Base-by-base conservation (phyloP, 768 basidiomycete genomes). In the Rhodotorula babjevae region DNA sequence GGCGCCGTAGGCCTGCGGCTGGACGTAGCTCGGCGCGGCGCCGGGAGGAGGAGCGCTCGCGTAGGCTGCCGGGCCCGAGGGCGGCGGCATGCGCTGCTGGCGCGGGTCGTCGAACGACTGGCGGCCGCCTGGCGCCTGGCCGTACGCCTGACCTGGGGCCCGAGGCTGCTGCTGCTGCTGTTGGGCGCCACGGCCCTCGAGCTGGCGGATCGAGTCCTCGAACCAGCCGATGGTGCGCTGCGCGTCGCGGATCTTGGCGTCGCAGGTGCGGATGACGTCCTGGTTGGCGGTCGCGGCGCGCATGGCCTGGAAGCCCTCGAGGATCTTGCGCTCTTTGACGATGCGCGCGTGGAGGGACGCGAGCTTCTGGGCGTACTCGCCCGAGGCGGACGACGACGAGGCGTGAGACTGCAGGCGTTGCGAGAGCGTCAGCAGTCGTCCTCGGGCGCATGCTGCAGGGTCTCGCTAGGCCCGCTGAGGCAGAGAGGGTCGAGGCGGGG, bases 271-370 rank as follows among this genome's bases (percentile, higher is more conserved):
- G 63, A 91, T 83, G 61, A 94, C 93, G 82, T 93, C 92, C 77
- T 87, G 89, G 79, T 95, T 95, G 57, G 83, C 86, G 46, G 92
- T 93, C 4, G 92, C 92, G 80, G 87, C 86, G 59, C 89, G 86
- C 68, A 94, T 84, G 76, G 86, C 85, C 79, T 89, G 87, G 42
- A 88, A 87, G 27, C 89, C 92, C 82, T 93, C 91, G 76, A 95
- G 85, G 80, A 94, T 88, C 86, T 92, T 93, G 82, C 89, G 90
- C 83, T 95, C 92, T 49, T 90, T 93, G 83, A 89, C 87, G 81
- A 95, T 93, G 81, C 90, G 90, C 82, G 87, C 89, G 83, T 89
- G 87, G 78, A 93, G 88, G 82, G 92, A 91, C 81, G 89, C 88
- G 81, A 94, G 92, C 87, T 93, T 94, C 27, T 42, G 19, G 44